Evolutionary conservation across 1,284 basidiomycete genomes (phyloP).

Genomic region (Pisolithus thermaeus): DNA sequence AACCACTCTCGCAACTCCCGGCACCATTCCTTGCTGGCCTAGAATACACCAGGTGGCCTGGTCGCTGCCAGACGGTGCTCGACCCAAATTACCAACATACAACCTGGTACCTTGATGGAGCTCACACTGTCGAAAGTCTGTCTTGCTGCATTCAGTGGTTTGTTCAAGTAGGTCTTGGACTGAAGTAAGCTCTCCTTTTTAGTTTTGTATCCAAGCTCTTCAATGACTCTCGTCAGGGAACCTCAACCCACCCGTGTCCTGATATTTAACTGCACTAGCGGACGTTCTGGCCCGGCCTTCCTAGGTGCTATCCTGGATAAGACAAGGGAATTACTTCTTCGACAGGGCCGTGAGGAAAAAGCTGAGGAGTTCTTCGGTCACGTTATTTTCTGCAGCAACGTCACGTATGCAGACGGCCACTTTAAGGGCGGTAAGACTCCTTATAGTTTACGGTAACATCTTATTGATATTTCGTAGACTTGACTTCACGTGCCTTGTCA

Average conservation of each 20-base stretch:
- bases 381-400: slow-evolving; percentile 94
- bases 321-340: slow-evolving; percentile 41
- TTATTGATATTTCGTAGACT: slow-evolving; percentile 42
- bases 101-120: slow-evolving; percentile 93
- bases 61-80: slow-evolving; percentile 85
- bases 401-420: slow-evolving; percentile 84
- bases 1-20: slow-evolving; percentile 38
- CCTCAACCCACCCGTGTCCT: slow-evolving; percentile 50
- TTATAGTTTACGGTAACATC: background rate
- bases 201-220: background rate
- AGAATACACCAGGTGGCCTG: slow-evolving; percentile 82
- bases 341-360: slow-evolving; percentile 33
- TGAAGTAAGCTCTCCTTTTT: slow-evolving; percentile 28
- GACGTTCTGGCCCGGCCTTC: slow-evolving; percentile 75
- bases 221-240: slow-evolving; percentile 4
- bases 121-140: slow-evolving; percentile 92
- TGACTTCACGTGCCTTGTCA: slow-evolving; percentile 65
- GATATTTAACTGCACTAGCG: slow-evolving; percentile 95
- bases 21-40: slow-evolving; percentile 59
- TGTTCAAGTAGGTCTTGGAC: slow-evolving; percentile 46
- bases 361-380: slow-evolving; percentile 64
- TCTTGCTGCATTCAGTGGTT: slow-evolving; percentile 88
- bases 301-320: slow-evolving; percentile 55
- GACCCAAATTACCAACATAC: slow-evolving; percentile 48
- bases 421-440: slow-evolving; percentile 78